A percentile compares a stretch with the other conserved stretches of the same genome.
These are phyloP conservation scores for Glomus cerebriforme DNA, from an alignment of 192 early-diverging fungal species.

Conservation along the genomic window DNA sequence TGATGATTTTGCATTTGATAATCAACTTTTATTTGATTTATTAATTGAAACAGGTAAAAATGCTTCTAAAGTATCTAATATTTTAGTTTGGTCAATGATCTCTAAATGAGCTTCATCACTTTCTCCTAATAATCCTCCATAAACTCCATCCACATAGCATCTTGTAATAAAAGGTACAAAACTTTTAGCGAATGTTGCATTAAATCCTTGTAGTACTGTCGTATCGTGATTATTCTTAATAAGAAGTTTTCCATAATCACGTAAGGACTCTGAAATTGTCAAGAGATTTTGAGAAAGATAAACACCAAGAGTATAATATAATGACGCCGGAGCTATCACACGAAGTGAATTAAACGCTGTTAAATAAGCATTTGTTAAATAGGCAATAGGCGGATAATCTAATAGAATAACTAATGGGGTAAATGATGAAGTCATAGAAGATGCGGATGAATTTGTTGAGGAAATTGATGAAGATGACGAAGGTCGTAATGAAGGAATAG, in stretches of 20 bases:
- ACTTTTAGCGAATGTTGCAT: conserved; percentile 23
- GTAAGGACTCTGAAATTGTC: conserved; percentile 6
- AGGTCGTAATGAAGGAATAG: neutral
- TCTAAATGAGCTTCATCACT: neutral
- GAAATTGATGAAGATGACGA: neutral
- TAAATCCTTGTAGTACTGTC: conserved; percentile 10
- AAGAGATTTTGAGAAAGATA: conserved; percentile 10
- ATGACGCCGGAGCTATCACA: conserved; percentile 50
- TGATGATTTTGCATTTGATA: too few species aligned
- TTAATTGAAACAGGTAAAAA: conserved; percentile 23
- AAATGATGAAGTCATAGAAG: conserved; percentile 40
- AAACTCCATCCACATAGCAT: conserved; percentile 49
- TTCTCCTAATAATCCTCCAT: conserved; percentile 37
- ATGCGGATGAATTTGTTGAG: conserved; percentile 20
- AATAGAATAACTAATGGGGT: conserved; percentile 57
- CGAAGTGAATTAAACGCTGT: conserved; percentile 67
- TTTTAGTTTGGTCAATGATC: conserved; percentile 7
- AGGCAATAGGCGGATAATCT: conserved; percentile 65
- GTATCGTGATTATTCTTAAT: conserved; percentile 18
- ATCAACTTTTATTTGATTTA: neutral
- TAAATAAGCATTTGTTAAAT: conserved; percentile 66
- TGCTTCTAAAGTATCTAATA: conserved; percentile 20
- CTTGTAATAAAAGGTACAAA: conserved; percentile 34
- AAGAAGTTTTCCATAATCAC: conserved; percentile 18
- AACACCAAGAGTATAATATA: conserved; percentile 32